Percentiles rank a stretch among this genome's conserved stretches.
phyloP scores from a whole-genome alignment of 2,329 filamentous ascomycete species.

The Penicillium palitans region DNA sequence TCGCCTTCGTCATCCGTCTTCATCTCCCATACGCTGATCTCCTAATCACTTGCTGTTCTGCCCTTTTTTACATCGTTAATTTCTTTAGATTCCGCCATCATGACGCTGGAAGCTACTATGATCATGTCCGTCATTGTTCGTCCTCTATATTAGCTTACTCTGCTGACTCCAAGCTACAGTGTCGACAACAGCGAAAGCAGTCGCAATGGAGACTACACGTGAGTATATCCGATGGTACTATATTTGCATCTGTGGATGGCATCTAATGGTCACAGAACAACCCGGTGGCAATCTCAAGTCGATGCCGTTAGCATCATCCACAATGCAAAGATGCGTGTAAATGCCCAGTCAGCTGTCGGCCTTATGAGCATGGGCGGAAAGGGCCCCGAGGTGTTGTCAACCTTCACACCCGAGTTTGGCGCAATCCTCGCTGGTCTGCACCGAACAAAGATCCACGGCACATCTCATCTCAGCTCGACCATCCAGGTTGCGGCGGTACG shows the following conservation, averaged over 20 bases:
- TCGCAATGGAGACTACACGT: conserved; percentile 88
- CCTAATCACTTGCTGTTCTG: conserved; percentile 13
- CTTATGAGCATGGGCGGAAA: conserved; percentile 99
- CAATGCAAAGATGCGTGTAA: conserved; percentile 89
- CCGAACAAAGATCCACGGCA: conserved; percentile 90
- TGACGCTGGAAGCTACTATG: conserved; percentile 99
- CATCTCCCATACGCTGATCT: conserved; percentile 16
- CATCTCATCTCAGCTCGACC: conserved; percentile 82
- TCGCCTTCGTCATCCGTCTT: conserved; percentile 31
- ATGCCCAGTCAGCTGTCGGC: conserved; percentile 95
- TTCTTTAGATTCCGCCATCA: conserved; percentile 57
- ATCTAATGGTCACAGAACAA: conserved; percentile 63
- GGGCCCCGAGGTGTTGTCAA: conserved; percentile 95
- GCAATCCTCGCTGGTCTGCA: conserved; percentile 92
- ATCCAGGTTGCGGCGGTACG: conserved; percentile 93
- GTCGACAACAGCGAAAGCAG: conserved; percentile 99
- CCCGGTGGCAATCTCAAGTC: conserved; percentile 92
- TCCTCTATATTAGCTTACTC: conserved; percentile 1
- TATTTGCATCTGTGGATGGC: background rate
- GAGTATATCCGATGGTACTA: conserved; percentile 27
- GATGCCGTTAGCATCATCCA: conserved; percentile 95
- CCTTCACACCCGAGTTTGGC: conserved; percentile 92
- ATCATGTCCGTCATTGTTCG: conserved; percentile 61
- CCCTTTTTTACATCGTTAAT: conserved; percentile 11
- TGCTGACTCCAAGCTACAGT: conserved; percentile 44